A percentile compares a stretch with the other conserved stretches of the same genome.
phyloP scores from a whole-genome alignment of 208 protist genomes.

The Trypanosomatidae sp. region DNA sequence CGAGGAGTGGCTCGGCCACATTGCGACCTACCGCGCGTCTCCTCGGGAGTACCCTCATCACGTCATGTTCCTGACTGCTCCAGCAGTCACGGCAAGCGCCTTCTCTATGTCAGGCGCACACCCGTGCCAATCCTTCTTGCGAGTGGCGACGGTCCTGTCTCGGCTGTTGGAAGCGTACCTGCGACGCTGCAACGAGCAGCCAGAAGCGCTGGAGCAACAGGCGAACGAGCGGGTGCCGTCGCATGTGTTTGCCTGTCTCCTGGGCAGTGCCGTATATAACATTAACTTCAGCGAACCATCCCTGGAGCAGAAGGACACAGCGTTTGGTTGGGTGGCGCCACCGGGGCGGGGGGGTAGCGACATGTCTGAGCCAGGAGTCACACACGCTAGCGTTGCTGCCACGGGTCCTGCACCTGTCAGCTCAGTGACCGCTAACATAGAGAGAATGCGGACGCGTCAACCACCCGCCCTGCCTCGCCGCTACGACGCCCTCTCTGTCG shows the following conservation, averaged over 20 bases:
- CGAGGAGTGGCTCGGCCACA: conserved; percentile 29
- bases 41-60: conserved; percentile 46
- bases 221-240: conserved; percentile 10
- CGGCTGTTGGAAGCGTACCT: conserved; percentile 17
- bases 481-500: conserved; percentile 21
- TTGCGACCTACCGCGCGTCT: conserved; percentile 17
- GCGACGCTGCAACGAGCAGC: conserved; percentile 16
- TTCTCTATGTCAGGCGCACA: neutral
- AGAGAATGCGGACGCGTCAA: neutral
- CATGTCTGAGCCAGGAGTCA: neutral
- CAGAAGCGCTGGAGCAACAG: neutral
- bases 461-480: conserved; percentile 3
- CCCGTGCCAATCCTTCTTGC: neutral
- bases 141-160: conserved; percentile 14
- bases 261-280: conserved; percentile 27
- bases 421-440: neutral
- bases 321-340: conserved; percentile 20
- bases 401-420: neutral
- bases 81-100: neutral
- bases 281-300: conserved; percentile 25
- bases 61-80: conserved; percentile 10
- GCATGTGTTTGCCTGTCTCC: conserved; percentile 14
- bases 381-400: neutral
- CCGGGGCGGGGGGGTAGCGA: neutral
- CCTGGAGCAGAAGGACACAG: conserved; percentile 26